A percentile compares a stretch with the other conserved stretches of the same genome.
phyloP scores from a whole-genome alignment of 495 filamentous ascomycete genomes.

The Xeromyces bisporus region DNA sequence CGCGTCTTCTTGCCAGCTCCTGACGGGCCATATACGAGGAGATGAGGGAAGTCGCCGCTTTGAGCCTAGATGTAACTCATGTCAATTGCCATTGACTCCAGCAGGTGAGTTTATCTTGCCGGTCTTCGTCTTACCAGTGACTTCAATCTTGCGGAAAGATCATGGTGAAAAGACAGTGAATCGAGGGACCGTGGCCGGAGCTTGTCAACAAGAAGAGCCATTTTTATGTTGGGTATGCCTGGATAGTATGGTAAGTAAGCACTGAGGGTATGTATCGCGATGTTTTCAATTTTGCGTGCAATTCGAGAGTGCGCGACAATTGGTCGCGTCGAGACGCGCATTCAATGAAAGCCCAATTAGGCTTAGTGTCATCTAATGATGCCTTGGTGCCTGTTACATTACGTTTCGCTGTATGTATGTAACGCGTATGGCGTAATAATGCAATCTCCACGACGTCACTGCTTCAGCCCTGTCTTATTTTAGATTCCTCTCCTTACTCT shows the following conservation, averaged over 20 bases:
- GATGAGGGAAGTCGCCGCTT: slow-evolving; percentile 91
- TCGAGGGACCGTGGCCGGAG: slow-evolving; percentile 83
- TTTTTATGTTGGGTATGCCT: slow-evolving; percentile 9
- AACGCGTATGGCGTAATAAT: too few relatives aligned
- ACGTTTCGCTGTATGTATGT: too few relatives aligned
- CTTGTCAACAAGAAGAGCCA: slow-evolving; percentile 85
- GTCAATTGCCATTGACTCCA: slow-evolving; percentile 1
- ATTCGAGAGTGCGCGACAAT: neutral
- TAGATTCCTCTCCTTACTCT: too few relatives aligned
- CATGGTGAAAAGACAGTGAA: slow-evolving; percentile 69
- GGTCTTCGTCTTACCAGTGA: slow-evolving; percentile 50
- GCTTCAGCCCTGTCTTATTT: too few relatives aligned
- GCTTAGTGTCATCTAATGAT: too few relatives aligned
- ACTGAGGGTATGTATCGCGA: too few relatives aligned
- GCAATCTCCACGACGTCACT: too few relatives aligned
- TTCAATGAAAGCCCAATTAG: neutral
- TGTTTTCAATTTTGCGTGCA: neutral
- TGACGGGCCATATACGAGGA: slow-evolving; percentile 89
- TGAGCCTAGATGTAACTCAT: slow-evolving; percentile 56
- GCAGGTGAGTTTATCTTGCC: neutral
- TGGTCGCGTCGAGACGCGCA: neutral
- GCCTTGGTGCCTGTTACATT: too few relatives aligned
- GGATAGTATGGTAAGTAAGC: neutral
- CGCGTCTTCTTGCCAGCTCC: slow-evolving; percentile 96
- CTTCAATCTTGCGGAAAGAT: slow-evolving; percentile 72